Percentiles rank a stretch among this genome's conserved stretches.
Evolutionary conservation across 345 rosid genomes (phyloP).

Genomic region (Boechera divaricarpa): DNA sequence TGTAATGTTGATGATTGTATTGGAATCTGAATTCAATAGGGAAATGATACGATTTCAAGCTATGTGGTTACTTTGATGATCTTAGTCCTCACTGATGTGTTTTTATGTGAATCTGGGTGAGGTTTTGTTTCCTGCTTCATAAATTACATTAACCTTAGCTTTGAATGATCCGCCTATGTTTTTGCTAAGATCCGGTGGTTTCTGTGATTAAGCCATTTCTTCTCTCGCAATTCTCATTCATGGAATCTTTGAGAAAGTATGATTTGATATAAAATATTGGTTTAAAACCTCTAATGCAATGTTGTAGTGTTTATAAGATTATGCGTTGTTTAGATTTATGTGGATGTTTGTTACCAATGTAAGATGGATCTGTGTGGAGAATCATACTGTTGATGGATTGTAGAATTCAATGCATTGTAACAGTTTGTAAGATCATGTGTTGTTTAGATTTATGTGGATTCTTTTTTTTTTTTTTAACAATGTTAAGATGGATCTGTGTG

Average conservation of each 20-base stretch:
- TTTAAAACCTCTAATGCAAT: not conserved
- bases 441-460: not conserved
- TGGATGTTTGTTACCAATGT: not conserved
- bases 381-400: not conserved
- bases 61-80: constrained; percentile 9
- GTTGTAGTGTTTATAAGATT: not conserved
- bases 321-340: not conserved
- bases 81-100: not conserved
- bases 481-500: not conserved
- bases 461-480: no score
- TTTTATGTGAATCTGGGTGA: not conserved
- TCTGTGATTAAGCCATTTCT: not conserved
- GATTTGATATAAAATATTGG: not conserved
- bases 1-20: constrained; percentile 7
- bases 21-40: not conserved
- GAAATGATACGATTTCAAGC: not conserved
- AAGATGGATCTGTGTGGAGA: constrained; percentile 11
- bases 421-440: not conserved
- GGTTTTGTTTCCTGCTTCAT: not conserved
- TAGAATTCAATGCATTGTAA: not conserved
- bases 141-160: not conserved
- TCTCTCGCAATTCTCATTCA: not conserved
- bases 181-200: not conserved
- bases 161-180: not conserved
- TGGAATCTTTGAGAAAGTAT: not conserved